These are phyloP conservation scores for Botryotinia calthae DNA, from an alignment of 2,329 filamentous ascomycete genomes.

Conservation along the genomic window DNA sequence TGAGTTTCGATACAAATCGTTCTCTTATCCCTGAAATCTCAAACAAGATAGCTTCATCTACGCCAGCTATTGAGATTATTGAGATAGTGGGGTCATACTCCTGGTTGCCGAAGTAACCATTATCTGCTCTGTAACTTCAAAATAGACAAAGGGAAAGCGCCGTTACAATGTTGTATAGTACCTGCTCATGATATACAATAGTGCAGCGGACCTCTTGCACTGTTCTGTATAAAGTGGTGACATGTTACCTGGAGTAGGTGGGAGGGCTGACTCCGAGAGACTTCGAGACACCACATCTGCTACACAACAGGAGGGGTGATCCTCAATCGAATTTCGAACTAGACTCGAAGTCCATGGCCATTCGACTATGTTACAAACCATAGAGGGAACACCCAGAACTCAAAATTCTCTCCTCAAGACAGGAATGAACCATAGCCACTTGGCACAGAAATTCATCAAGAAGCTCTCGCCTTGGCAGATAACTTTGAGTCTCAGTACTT, in stretches of 20 bases:
- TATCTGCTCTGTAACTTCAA: constrained; percentile 8
- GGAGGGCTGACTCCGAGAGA: constrained; percentile 16
- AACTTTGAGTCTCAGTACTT: background rate
- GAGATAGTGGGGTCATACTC: constrained; percentile 15
- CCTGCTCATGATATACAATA: constrained; percentile 9
- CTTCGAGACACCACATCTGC: constrained; percentile 15
- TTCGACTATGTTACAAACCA: constrained; percentile 1
- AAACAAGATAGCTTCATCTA: constrained; percentile 9
- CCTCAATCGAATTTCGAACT: constrained; percentile 1
- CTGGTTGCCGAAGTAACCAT: constrained; percentile 11
- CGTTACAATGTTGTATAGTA: constrained; percentile 10
- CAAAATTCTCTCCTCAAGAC: background rate
- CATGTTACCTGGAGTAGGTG: constrained; percentile 11
- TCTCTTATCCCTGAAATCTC: constrained; percentile 16
- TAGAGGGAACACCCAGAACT: background rate
- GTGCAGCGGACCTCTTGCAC: constrained; percentile 11
- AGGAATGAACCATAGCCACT: constrained; percentile 1
- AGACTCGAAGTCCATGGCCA: background rate
- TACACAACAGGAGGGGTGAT: constrained; percentile 19
- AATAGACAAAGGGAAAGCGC: background rate
- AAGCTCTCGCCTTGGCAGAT: background rate
- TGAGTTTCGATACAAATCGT: constrained; percentile 4
- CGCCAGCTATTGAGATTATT: background rate
- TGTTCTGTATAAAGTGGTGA: constrained; percentile 12
- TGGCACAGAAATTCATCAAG: constrained; percentile 12